Evolutionary conservation across 2,329 filamentous ascomycete genomes (phyloP), one percentile per base, ranked within the genome.

Genomic region (Epichloe sp.): DNA sequence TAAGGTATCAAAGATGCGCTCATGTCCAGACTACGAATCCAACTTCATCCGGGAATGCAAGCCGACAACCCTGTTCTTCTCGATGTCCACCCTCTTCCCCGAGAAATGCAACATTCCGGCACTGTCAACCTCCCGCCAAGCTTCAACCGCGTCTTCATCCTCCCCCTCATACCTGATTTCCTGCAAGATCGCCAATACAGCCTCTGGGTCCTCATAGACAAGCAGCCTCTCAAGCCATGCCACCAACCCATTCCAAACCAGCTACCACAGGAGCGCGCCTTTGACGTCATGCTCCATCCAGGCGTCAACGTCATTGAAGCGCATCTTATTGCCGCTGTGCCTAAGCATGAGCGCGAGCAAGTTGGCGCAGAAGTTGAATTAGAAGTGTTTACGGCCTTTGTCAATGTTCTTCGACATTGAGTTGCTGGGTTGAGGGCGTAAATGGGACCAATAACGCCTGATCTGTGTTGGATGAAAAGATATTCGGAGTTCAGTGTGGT

Each of bases 231-330:
- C n/a, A 72, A 70, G 43, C 72, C 66, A 43, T 58, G 62, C 44
- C 63, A 55, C 38, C 66, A 67, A 37, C 76, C 78, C 54, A 72
- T 76, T 23, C 74, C 77, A 3, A 75, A 79, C 21, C 79, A 80
- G 48, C 72, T 76, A 58, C 73, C 68, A 45, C 72, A 74, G 53
- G 80, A 80, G 55, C 82, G 83, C n/a, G 70, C 85, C 0, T 95
- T 88, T 59, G 89, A 95, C 58, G 77, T 82, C 7, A 78, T 78
- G 48, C 70, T 95, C 31, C 75, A 79, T 26, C 76, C 78, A 2
- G 88, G 88, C 6, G 76, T 88, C 48, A 95, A 93, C 58, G 77
- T 83, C 44, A 77, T 95, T 48, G 85, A 89, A 59, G 75, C 94
- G 7, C 85, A 91, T 59, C 73, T 91, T 52, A 79, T 89, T 56